phyloP scores from a whole-genome alignment of 2,329 filamentous ascomycete species.

The Phoma sp. region DNA sequence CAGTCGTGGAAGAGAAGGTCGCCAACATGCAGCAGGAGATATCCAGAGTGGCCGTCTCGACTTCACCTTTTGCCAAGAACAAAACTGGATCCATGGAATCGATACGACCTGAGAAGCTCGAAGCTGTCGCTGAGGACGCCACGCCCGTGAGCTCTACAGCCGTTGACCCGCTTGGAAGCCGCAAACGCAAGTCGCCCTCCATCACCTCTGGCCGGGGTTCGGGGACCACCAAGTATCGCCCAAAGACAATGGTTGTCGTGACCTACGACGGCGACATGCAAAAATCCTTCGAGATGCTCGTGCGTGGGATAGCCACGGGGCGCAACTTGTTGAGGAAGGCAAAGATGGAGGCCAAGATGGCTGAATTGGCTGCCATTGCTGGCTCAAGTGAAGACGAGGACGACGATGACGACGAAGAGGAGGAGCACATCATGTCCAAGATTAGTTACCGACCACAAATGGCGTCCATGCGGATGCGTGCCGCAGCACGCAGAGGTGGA shows the following conservation, averaged over 20 bases:
- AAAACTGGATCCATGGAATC: conserved; percentile 47
- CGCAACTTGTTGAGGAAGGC: conserved; percentile 86
- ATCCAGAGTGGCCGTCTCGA: conserved; percentile 33
- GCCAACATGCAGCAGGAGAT: conserved; percentile 43
- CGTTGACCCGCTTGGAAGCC: conserved; percentile 25
- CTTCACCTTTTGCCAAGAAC: conserved; percentile 37
- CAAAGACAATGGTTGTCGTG: conserved; percentile 80
- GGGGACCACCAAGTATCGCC: conserved; percentile 65
- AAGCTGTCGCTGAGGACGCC: conserved; percentile 29
- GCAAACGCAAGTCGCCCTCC: conserved; percentile 54
- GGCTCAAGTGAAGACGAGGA: conserved; percentile 35
- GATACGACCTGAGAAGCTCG: conserved; percentile 36
- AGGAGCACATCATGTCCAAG: conserved; percentile 39
- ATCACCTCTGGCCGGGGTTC: conserved; percentile 48
- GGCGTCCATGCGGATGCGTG: conserved; percentile 39
- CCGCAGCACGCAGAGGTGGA: conserved; percentile 21
- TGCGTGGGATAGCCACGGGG: conserved; percentile 79
- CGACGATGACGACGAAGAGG: conserved; percentile 33
- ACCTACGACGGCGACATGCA: conserved; percentile 92
- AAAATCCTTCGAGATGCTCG: conserved; percentile 78
- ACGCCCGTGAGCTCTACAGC: conserved; percentile 22
- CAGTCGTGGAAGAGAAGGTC: conserved; percentile 41
- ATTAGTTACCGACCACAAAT: conserved; percentile 46
- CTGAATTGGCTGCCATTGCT: conserved; percentile 49
- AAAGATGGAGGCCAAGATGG: conserved; percentile 80